Evolutionary conservation across 2,329 filamentous ascomycete genomes (phyloP), one percentile per base, ranked within the genome.

Genomic region (Chrysoporthe cubensis): DNA sequence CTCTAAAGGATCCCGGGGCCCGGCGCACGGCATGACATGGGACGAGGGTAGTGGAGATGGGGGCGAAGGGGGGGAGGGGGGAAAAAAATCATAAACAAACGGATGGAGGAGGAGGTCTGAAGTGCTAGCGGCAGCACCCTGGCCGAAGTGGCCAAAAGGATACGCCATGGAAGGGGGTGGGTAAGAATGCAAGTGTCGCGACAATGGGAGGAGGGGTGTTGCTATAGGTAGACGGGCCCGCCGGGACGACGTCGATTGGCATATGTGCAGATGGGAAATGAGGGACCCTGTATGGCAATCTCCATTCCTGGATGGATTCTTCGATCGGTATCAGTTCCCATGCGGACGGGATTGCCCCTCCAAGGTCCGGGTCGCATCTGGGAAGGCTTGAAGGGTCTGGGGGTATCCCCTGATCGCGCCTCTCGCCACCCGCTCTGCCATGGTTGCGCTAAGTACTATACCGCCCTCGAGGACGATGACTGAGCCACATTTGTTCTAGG

Each of bases 401-500:
- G 64, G 42, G 44, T 37, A 42, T 50, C 50, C 67, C 68, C 68
- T 67, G 68, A 59, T 52, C 63, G 44, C 62, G 32, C 34, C 44
- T 50, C 69, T 70, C 65, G 69, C 69, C 69, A 70, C 69, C 62
- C 40, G 54, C 58, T 16, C 40, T 26, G 6, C 42, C 52, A 16
- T 40, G 14, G 4, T 32, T 18, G 14, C 13, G 44, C 44, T 13
- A 6, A 26, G 26, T 26, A 43, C 42, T 63, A 40, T 50, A 5
- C 40, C 54, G 40, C 32, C 37, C 52, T 64, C 63, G 50, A 65
- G 32, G 64, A 61, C 56, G 18, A 66, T 52, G 64, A 66, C 69
- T 70, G 70, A 72, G 71, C 71, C 71, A 72, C 71, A 72, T 26
- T 72, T 69, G 67, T 70, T 72, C 71, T 71, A 70, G 71, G 67